Conservation (phyloP, 306 rosid genomes). For the Benincasa hispida region DNA sequence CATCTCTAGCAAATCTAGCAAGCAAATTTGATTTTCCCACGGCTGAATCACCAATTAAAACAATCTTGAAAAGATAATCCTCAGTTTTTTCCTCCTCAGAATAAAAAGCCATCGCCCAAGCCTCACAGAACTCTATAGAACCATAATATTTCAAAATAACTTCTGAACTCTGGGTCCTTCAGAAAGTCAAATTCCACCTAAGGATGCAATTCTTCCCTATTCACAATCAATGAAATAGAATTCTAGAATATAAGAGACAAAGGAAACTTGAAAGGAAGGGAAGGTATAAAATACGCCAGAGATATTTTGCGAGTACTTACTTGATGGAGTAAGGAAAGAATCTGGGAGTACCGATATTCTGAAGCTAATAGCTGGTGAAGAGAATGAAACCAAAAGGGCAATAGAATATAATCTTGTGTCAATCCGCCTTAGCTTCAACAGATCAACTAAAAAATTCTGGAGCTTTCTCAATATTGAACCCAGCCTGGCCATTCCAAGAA, state of each 20-base stretch:
- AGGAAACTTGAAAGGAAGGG: conserved; percentile 21
- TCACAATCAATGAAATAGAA: conserved; percentile 23
- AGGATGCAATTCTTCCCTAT: conserved; percentile 10
- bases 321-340: conserved; percentile 8
- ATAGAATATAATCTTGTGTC: background rate
- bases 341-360: conserved; percentile 15
- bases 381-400: background rate
- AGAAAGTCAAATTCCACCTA: conserved; percentile 23
- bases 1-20: conserved; percentile 87
- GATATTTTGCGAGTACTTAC: background rate
- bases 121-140: conserved; percentile 4
- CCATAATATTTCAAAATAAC: conserved; percentile 15
- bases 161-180: conserved; percentile 21
- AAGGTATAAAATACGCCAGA: conserved; percentile 16
- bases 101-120: conserved; percentile 4
- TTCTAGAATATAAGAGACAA: conserved; percentile 17
- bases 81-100: conserved; percentile 66
- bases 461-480: background rate
- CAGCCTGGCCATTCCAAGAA: conserved; percentile 6
- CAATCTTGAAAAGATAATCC: conserved; percentile 92
- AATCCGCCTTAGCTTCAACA: background rate
- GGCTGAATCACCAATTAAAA: conserved; percentile 82
- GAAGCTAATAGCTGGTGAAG: conserved; percentile 12
- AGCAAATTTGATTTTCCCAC: conserved; percentile 89
- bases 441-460: background rate